Conservation (phyloP, 2,329 filamentous ascomycete species). For the Xylariales sp. region DNA sequence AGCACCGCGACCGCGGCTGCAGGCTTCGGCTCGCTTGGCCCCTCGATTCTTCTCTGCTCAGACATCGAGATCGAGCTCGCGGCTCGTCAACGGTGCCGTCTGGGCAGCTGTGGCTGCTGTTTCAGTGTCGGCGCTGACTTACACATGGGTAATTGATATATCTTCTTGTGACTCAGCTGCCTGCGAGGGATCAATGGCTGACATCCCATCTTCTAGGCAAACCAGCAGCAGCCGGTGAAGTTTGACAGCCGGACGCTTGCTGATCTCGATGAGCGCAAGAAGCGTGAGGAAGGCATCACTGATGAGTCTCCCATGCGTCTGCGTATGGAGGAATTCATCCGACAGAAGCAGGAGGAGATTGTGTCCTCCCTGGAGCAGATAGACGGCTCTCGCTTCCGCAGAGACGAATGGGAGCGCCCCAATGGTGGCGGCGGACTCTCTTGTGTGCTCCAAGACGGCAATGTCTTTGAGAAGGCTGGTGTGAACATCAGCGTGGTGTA, state of each 20-base stretch:
- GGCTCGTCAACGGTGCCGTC: neutral
- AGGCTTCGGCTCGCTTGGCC: neutral
- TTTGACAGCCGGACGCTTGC: conserved; percentile 70
- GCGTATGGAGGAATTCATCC: conserved; percentile 95
- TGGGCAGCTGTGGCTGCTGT: conserved; percentile 6
- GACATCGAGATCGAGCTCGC: neutral
- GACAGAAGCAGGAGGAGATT: conserved; percentile 85
- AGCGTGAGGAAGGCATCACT: conserved; percentile 71
- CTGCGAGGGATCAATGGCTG: no score
- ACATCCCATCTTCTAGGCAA: conserved; percentile 26
- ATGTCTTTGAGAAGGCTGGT: conserved; percentile 96
- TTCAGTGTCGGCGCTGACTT: conserved; percentile 5
- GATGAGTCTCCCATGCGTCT: conserved; percentile 89
- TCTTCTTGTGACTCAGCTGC: no score
- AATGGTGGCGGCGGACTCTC: conserved; percentile 91
- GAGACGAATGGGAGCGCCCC: conserved; percentile 82
- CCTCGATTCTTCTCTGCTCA: conserved; percentile 2
- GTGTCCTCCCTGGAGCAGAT: conserved; percentile 77
- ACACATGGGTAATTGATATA: conserved; percentile 8
- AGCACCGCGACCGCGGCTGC: conserved; percentile 1
- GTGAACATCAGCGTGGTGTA: conserved; percentile 96
- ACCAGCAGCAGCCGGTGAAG: conserved; percentile 34
- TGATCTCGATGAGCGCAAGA: conserved; percentile 76
- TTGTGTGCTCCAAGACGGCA: conserved; percentile 91
- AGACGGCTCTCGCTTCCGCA: conserved; percentile 76